Evolutionary conservation across 352 stramenopile genomes (phyloP).

Genomic region (Elongisporangium anandrum): DNA sequence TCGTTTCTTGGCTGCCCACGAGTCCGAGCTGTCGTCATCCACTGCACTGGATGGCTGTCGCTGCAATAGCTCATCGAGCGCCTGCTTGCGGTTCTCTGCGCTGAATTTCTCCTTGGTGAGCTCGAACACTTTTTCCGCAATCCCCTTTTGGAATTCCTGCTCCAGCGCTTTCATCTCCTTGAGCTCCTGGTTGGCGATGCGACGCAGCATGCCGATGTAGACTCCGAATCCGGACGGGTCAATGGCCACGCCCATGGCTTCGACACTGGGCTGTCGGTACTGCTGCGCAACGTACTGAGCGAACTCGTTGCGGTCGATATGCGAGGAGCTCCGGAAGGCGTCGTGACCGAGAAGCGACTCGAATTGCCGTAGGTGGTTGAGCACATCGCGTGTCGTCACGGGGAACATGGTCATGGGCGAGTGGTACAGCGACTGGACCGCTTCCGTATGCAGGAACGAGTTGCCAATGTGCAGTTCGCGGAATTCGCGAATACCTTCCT

Average conservation of each 20-base stretch:
- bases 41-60: constrained; percentile 11
- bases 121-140: constrained; percentile 77
- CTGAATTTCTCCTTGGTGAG: constrained; percentile 85
- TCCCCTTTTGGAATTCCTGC: constrained; percentile 74
- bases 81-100: constrained; percentile 68
- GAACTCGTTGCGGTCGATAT: constrained; percentile 69
- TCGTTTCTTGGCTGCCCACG: not conserved
- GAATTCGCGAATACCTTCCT: constrained; percentile 65
- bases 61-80: constrained; percentile 56
- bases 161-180: constrained; percentile 80
- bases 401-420: constrained; percentile 33
- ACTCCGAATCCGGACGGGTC: constrained; percentile 61
- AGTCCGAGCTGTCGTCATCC: constrained; percentile 13
- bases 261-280: constrained; percentile 49
- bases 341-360: constrained; percentile 59
- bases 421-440: constrained; percentile 71
- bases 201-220: constrained; percentile 75
- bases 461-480: constrained; percentile 71
- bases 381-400: constrained; percentile 67
- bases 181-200: constrained; percentile 68
- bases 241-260: constrained; percentile 63
- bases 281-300: constrained; percentile 68
- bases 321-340: constrained; percentile 48
- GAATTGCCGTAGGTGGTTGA: constrained; percentile 61
- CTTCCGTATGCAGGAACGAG: constrained; percentile 72